Evolutionary conservation across 495 filamentous ascomycete species (phyloP).

Genomic region (Neohortaea acidophila): DNA sequence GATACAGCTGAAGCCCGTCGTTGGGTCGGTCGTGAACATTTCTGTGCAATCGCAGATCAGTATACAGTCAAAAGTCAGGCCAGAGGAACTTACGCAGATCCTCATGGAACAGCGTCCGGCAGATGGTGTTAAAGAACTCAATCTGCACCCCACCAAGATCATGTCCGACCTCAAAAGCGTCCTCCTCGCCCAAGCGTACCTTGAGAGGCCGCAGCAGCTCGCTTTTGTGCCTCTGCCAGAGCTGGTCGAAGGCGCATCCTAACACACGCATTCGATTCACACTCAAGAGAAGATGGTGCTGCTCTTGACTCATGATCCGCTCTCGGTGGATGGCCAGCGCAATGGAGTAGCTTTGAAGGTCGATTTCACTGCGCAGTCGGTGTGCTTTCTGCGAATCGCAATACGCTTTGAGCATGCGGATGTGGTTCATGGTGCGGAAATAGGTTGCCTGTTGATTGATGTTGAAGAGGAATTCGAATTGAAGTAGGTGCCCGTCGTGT

Average conservation of each 20-base stretch:
- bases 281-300: constrained; percentile 9
- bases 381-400: constrained; percentile 1
- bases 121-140: constrained; percentile 78
- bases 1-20: constrained; percentile 73
- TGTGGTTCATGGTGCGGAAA: constrained; percentile 7
- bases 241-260: constrained; percentile 65
- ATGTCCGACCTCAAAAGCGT: constrained; percentile 70
- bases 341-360: background rate
- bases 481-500: background rate
- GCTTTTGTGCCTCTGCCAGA: constrained; percentile 70
- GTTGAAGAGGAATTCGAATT: constrained; percentile 1
- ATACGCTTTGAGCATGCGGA: constrained; percentile 6
- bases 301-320: constrained; percentile 3
- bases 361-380: background rate
- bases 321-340: background rate
- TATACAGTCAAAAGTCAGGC: background rate
- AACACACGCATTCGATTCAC: constrained; percentile 35
- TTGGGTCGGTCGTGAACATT: constrained; percentile 56
- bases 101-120: constrained; percentile 61
- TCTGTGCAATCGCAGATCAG: constrained; percentile 17
- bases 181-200: constrained; percentile 59
- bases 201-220: constrained; percentile 77
- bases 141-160: constrained; percentile 91
- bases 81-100: constrained; percentile 45
- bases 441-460: background rate